These are phyloP conservation scores for Garcia nutans DNA, from an alignment of 345 rosid genomes.

Conservation along the genomic window DNA sequence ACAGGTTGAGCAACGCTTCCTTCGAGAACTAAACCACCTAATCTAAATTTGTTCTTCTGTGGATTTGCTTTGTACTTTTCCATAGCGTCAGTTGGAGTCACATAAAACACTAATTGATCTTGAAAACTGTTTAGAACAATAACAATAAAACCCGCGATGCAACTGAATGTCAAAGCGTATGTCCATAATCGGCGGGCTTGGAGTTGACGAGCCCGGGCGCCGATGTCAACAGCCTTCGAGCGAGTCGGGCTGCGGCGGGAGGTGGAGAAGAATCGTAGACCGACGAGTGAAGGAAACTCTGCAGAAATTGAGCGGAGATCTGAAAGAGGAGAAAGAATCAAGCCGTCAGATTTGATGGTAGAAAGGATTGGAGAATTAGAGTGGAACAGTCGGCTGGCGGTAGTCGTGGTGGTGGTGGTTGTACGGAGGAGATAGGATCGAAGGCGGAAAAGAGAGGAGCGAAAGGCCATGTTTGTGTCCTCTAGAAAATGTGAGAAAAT, in stretches of 20 bases:
- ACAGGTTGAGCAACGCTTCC: conserved; percentile 82
- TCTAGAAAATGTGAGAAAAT: conserved; percentile 14
- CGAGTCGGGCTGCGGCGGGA: conserved; percentile 58
- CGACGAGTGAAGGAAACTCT: conserved; percentile 21
- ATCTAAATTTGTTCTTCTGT: conserved; percentile 61
- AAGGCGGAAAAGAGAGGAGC: conserved; percentile 49
- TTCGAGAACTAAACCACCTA: conserved; percentile 91
- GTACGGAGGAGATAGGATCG: conserved; percentile 42
- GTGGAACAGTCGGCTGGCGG: conserved; percentile 28
- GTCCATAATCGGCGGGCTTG: conserved; percentile 92
- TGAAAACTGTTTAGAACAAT: conserved; percentile 81
- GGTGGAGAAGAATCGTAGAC: conserved; percentile 59
- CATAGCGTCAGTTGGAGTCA: conserved; percentile 81
- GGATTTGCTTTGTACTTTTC: conserved; percentile 72
- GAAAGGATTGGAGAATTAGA: conserved; percentile 24
- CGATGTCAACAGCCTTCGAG: conserved; percentile 67
- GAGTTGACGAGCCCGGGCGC: conserved; percentile 81
- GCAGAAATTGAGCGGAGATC: conserved; percentile 31
- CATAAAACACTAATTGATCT: conserved; percentile 83
- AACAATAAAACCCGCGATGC: conserved; percentile 82
- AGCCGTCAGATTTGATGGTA: conserved; percentile 24
- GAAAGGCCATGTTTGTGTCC: conserved; percentile 50
- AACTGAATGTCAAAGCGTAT: conserved; percentile 82
- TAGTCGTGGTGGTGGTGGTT: conserved; percentile 12
- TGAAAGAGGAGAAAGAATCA: conserved; percentile 21